phyloP scores from a whole-genome alignment of 2,329 filamentous ascomycete species.

The Fusarium sp. region DNA sequence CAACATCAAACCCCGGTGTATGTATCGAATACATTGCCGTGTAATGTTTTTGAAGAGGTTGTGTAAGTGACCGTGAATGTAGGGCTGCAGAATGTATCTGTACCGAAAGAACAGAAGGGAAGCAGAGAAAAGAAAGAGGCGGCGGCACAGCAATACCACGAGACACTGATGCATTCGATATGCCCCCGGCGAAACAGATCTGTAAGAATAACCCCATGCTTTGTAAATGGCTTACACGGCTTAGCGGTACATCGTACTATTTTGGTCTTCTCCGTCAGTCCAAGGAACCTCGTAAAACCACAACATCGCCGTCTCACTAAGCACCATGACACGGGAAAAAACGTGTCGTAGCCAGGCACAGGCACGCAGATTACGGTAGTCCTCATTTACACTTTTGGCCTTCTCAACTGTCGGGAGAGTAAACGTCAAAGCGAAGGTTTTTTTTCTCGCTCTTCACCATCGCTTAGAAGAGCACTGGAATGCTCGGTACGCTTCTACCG shows the following conservation, averaged over 20 bases:
- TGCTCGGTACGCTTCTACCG: constrained; percentile 3
- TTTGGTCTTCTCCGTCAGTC: constrained; percentile 18
- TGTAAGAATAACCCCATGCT: not conserved
- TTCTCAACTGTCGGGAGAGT: constrained; percentile 26
- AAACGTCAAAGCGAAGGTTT: not conserved
- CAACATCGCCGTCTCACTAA: constrained; percentile 6
- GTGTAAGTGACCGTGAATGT: constrained; percentile 12
- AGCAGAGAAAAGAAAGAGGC: constrained; percentile 6
- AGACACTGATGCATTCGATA: constrained; percentile 7
- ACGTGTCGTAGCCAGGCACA: constrained; percentile 14
- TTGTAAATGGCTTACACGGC: constrained; percentile 11
- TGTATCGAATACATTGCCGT: not conserved
- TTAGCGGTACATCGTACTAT: constrained; percentile 23
- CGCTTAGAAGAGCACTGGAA: constrained; percentile 13
- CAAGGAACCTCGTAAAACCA: constrained; percentile 7
- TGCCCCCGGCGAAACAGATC: not conserved
- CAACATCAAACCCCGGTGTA: constrained; percentile 18
- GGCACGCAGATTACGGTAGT: constrained; percentile 6
- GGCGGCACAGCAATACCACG: constrained; percentile 26
- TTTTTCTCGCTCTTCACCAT: not conserved
- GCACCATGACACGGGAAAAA: not conserved
- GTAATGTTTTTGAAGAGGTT: not conserved
- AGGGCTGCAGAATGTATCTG: constrained; percentile 24
- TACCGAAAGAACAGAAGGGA: constrained; percentile 3
- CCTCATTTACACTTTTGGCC: constrained; percentile 22